Base-by-base conservation (phyloP, 176 grass and related monocot genomes). In the Phoenix dactylifera region DNA sequence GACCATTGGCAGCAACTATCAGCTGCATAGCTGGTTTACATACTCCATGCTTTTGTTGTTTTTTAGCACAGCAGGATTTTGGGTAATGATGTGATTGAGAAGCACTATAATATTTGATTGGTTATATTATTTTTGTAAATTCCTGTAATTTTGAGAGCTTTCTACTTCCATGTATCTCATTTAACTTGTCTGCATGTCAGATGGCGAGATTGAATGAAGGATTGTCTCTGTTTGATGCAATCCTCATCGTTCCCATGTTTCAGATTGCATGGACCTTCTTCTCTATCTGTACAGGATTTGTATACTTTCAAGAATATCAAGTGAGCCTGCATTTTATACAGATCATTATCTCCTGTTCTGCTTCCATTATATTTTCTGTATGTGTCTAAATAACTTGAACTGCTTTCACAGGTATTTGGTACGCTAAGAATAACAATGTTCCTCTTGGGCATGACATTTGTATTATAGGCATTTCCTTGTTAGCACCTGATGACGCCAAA, bases 231-330 rank as follows among this genome's bases (percentile, higher is more conserved):
- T 97, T 97, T 67, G 93, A 97, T 78, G 93, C 84, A 72, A 97
- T 97, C 79, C 65, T 97, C 57, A 91, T 97, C 64, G 84, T 97
- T 63, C 93, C 87, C 28, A 97, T 97, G 87, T 92, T 97, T 74
- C 93, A 97, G 77, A 91, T 97, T 88, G 93, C 81, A 64, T 97
- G 93, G 93, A 97, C 93, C 64, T 97, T 97, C 73, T 92, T 97
- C 63, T 97, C 93, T 68, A 91, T 97, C 39, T 97, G 81, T 74
- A 97, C 93, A 60, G 93, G 93, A 83, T 92, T 97, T 97, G 87
- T 97, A 57, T 97, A 97, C 75, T 97, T 97, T 73, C 93, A 97
- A 65, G 93, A 97, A 73, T 97, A 97, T 82, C 87, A 88, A 84
- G 93, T 91, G 74, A 77, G 83, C 67, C 50, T 55, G 14, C 72